These are phyloP conservation scores for Leccinum obscurum DNA, from an alignment of 768 basidiomycete species.

Conservation along the genomic window DNA sequence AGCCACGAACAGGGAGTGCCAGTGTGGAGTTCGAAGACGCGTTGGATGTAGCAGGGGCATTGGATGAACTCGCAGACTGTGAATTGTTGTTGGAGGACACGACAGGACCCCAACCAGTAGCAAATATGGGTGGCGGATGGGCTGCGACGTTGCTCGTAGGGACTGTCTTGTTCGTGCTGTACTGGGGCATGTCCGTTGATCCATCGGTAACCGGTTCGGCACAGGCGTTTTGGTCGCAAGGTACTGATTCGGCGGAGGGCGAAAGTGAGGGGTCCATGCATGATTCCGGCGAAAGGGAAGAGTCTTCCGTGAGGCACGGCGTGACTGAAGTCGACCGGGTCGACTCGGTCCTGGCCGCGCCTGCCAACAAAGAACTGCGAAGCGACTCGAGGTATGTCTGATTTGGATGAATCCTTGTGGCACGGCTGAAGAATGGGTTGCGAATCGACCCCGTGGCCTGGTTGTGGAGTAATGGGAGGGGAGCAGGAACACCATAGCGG, in stretches of 20 bases:
- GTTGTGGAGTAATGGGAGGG: neutral
- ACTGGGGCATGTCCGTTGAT: neutral
- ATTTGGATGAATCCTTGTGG: neutral
- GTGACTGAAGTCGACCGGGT: neutral
- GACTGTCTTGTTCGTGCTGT: neutral
- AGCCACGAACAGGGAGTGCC: neutral
- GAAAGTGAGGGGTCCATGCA: neutral
- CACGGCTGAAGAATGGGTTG: neutral
- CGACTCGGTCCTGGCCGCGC: too few relatives aligned
- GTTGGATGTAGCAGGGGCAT: too few relatives aligned
- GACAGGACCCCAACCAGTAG: too few relatives aligned
- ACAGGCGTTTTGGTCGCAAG: neutral
- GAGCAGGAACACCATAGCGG: neutral
- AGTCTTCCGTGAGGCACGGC: neutral
- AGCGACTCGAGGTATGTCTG: too few relatives aligned
- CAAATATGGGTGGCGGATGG: neutral
- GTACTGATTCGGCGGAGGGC: neutral
- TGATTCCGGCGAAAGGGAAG: neutral
- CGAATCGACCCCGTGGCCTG: too few relatives aligned
- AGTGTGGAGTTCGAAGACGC: neutral
- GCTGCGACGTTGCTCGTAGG: neutral
- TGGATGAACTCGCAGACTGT: too few relatives aligned
- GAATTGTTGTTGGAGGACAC: too few relatives aligned
- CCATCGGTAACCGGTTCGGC: neutral
- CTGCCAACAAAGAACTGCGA: too few relatives aligned